phyloP scores from a whole-genome alignment of 2,329 filamentous ascomycete species.

The Cladobotryum mycophilum region DNA sequence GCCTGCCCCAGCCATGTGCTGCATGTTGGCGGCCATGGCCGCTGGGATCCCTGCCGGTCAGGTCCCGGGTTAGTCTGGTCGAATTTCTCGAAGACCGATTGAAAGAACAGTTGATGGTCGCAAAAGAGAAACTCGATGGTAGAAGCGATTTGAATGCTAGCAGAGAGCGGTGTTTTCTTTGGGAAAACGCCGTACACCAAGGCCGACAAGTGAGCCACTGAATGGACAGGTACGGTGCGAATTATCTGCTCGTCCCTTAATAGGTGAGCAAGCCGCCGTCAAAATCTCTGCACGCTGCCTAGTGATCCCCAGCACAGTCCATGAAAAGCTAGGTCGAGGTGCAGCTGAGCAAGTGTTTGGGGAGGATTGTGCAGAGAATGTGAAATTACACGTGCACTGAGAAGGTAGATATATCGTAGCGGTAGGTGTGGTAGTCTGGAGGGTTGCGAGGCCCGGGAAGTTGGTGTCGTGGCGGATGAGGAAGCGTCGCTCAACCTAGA shows the following conservation, averaged over 20 bases:
- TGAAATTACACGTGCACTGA: neutral
- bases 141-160: neutral
- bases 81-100: neutral
- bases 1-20: conserved; percentile 46
- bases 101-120: neutral
- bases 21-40: conserved; percentile 57
- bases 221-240: conserved; percentile 1
- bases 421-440: neutral
- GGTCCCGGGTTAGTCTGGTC: conserved; percentile 14
- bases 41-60: conserved; percentile 22
- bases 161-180: neutral
- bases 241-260: conserved; percentile 6
- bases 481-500: neutral
- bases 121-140: neutral
- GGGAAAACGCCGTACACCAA: neutral
- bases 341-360: conserved; percentile 1
- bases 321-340: conserved; percentile 21
- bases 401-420: neutral
- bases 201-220: neutral
- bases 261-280: conserved; percentile 17
- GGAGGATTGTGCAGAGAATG: neutral
- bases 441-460: too few species aligned
- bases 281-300: conserved; percentile 24
- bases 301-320: conserved; percentile 23
- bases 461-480: neutral